Conservation (phyloP, 345 rosid species). For the Moricandia arvensis region DNA sequence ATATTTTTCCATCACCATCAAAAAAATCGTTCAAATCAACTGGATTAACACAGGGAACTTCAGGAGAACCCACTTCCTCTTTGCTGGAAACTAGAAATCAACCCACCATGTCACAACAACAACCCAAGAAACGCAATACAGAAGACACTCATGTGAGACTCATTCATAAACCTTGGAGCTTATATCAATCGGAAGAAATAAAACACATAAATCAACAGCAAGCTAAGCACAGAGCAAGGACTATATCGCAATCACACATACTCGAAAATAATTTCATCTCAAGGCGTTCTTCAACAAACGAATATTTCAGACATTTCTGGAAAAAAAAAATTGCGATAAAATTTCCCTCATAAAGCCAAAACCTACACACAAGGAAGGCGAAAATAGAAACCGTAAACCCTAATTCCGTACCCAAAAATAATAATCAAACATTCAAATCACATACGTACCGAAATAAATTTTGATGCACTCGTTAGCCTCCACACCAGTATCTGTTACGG, state of each 20-base stretch:
- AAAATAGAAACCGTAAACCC: no score
- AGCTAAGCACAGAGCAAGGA: no score
- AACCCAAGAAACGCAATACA: neutral
- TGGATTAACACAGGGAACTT: constrained; percentile 47
- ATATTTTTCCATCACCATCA: constrained; percentile 85
- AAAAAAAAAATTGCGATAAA: no score
- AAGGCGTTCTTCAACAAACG: no score
- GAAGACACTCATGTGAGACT: neutral
- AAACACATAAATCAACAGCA: neutral
- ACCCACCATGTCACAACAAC: constrained; percentile 36
- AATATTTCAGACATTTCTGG: no score
- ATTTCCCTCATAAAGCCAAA: no score
- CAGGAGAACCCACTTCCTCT: constrained; percentile 72
- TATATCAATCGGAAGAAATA: neutral
- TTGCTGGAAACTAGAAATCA: constrained; percentile 65
- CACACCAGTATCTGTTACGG: constrained; percentile 68
- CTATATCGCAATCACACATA: neutral
- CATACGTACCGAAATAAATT: constrained; percentile 63
- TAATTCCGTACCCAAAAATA: neutral
- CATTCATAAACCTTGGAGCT: neutral
- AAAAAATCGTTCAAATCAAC: constrained; percentile 77
- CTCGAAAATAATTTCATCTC: neutral
- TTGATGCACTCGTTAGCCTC: constrained; percentile 81
- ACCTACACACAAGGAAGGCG: no score
- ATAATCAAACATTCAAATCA: neutral